A percentile compares a stretch with the other conserved stretches of the same genome.
These are phyloP conservation scores for Elongisporangium undulatum DNA, from an alignment of 352 stramenopile species.

Conservation along the genomic window DNA sequence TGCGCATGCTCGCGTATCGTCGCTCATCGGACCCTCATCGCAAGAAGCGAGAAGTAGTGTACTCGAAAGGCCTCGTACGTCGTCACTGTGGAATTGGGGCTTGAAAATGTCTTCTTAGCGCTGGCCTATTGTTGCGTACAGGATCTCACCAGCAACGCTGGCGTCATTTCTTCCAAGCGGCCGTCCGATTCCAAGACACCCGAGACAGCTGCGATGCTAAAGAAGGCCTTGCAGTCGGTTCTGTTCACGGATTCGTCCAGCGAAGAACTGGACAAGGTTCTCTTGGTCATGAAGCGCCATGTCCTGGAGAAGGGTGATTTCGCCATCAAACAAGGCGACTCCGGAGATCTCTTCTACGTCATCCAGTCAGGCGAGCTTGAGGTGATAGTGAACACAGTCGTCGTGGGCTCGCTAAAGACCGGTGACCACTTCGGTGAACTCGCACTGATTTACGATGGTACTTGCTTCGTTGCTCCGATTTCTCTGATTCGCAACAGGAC, in stretches of 20 bases:
- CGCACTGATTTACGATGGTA: constrained; percentile 84
- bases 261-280: constrained; percentile 61
- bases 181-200: constrained; percentile 61
- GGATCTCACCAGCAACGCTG: constrained; percentile 32
- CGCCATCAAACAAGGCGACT: constrained; percentile 91
- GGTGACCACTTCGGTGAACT: constrained; percentile 89
- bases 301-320: constrained; percentile 58
- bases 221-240: constrained; percentile 52
- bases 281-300: constrained; percentile 80
- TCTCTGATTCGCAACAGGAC: not conserved
- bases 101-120: constrained; percentile 1
- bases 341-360: constrained; percentile 92
- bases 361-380: constrained; percentile 59
- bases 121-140: constrained; percentile 3
- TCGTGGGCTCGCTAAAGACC: constrained; percentile 47
- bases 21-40: constrained; percentile 51
- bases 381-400: constrained; percentile 57
- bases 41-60: constrained; percentile 70
- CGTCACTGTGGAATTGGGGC: not conserved
- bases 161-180: constrained; percentile 23
- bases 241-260: constrained; percentile 63
- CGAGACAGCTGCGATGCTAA: constrained; percentile 40
- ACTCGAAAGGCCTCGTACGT: constrained; percentile 63
- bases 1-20: constrained; percentile 32
- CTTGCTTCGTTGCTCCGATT: not conserved